phyloP scores from a whole-genome alignment of 345 rosid genomes.

The Chamaenerion angustifolium region DNA sequence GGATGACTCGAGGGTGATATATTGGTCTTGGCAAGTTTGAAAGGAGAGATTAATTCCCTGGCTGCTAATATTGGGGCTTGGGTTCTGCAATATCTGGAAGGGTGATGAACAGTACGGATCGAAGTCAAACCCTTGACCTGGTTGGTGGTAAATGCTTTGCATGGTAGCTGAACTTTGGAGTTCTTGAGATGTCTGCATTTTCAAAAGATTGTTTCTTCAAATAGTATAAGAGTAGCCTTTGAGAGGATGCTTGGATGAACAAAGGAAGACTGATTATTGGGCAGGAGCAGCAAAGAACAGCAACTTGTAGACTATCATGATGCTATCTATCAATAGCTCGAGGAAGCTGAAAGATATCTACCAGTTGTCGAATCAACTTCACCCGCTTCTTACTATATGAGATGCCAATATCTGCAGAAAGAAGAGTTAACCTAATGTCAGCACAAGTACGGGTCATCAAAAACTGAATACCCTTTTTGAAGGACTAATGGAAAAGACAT shows the following conservation, averaged over 20 bases:
- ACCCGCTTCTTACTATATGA: too few relatives aligned
- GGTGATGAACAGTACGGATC: conserved; percentile 34
- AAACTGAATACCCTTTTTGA: too few relatives aligned
- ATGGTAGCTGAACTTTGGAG: conserved; percentile 35
- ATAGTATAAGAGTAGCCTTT: conserved; percentile 1
- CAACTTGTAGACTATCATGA: too few relatives aligned
- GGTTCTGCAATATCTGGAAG: conserved; percentile 35
- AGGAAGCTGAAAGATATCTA: too few relatives aligned
- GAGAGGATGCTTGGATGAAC: neutral
- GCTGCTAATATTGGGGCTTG: conserved; percentile 30
- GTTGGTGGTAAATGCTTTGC: conserved; percentile 38
- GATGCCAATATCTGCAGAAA: too few relatives aligned
- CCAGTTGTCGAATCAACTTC: too few relatives aligned
- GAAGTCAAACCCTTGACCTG: conserved; percentile 17
- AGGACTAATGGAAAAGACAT: too few relatives aligned
- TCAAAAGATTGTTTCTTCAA: neutral
- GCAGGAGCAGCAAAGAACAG: neutral
- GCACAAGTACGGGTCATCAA: too few relatives aligned
- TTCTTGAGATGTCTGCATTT: conserved; percentile 69
- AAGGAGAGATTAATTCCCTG: conserved; percentile 28
- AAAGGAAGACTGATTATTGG: neutral
- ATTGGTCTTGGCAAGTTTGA: conserved; percentile 37
- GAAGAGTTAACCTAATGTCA: too few relatives aligned
- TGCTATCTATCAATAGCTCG: too few relatives aligned
- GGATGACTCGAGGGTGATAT: conserved; percentile 78